Conservation (phyloP, 164 flowering plant genomes). For the Tetrastigma voinierianum region DNA sequence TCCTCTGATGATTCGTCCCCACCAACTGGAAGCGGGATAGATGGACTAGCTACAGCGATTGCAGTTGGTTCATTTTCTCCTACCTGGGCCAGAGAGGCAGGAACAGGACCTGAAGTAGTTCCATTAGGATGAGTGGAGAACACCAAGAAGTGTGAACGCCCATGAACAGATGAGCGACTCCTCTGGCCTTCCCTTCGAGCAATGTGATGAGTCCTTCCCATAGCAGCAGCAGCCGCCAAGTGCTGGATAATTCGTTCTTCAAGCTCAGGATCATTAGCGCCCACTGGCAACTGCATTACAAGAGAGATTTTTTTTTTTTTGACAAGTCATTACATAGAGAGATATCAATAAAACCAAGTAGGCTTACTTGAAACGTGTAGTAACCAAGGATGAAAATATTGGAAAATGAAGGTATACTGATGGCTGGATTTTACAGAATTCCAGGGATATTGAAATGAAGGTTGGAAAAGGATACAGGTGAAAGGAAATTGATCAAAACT, state of each 20-base stretch:
- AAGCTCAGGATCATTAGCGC: constrained; percentile 70
- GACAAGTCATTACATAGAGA: too few species aligned
- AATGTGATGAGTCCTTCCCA: constrained; percentile 78
- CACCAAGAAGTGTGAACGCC: constrained; percentile 66
- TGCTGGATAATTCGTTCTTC: constrained; percentile 92
- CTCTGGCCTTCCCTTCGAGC: constrained; percentile 77
- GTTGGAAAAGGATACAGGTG: too few species aligned
- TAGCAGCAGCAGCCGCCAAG: constrained; percentile 95
- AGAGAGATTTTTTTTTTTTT: too few species aligned
- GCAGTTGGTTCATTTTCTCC: constrained; percentile 38
- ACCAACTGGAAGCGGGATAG: constrained; percentile 25
- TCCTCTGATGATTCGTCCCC: constrained; percentile 34
- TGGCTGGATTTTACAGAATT: too few species aligned
- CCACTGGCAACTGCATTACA: constrained; percentile 63
- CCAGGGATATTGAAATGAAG: too few species aligned
- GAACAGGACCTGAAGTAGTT: constrained; percentile 32
- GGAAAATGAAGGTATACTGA: too few species aligned
- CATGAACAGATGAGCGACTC: constrained; percentile 55
- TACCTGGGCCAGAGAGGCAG: constrained; percentile 35
- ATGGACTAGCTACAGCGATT: constrained; percentile 23
- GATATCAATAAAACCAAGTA: too few species aligned
- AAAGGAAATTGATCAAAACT: too few species aligned
- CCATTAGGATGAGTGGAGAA: constrained; percentile 61
- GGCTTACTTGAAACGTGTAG: background rate
- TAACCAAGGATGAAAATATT: background rate